These are phyloP conservation scores for Coemansia reversa DNA, from an alignment of 192 early-diverging fungal genomes.

Conservation along the genomic window DNA sequence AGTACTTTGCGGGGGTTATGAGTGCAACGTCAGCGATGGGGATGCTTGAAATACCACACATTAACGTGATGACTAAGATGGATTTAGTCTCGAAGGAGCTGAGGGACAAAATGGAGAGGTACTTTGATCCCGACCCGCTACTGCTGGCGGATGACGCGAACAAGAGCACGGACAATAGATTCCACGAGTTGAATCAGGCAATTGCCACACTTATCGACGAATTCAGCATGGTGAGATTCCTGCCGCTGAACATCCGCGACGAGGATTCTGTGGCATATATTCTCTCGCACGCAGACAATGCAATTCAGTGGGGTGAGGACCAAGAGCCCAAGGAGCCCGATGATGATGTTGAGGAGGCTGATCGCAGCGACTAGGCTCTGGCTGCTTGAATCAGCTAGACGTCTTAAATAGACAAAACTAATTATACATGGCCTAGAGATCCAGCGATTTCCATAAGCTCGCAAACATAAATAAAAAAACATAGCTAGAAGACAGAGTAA, in stretches of 20 bases:
- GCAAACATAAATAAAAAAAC: too few species aligned
- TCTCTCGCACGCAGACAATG: slow-evolving; percentile 87
- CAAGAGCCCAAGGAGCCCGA: slow-evolving; percentile 86
- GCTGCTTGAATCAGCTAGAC: background rate
- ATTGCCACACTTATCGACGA: slow-evolving; percentile 92
- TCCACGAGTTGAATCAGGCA: slow-evolving; percentile 84
- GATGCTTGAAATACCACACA: slow-evolving; percentile 95
- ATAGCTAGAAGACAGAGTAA: too few species aligned
- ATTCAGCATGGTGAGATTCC: slow-evolving; percentile 94
- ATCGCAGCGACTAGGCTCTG: slow-evolving; percentile 14
- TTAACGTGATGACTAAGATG: slow-evolving; percentile 98
- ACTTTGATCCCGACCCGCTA: slow-evolving; percentile 87
- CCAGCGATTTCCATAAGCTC: too few species aligned
- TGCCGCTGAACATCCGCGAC: slow-evolving; percentile 91
- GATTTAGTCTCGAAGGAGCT: slow-evolving; percentile 74
- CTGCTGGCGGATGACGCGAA: slow-evolving; percentile 84
- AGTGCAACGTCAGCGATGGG: slow-evolving; percentile 96
- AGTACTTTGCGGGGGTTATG: slow-evolving; percentile 96
- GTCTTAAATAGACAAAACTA: too few species aligned
- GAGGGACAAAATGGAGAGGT: slow-evolving; percentile 69
- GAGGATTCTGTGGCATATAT: slow-evolving; percentile 90
- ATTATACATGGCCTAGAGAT: background rate
- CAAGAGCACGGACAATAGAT: slow-evolving; percentile 66
- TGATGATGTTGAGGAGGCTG: slow-evolving; percentile 23
- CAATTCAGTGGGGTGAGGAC: slow-evolving; percentile 97